Percentiles rank a stretch among this genome's conserved stretches.
Conservation (phyloP, 73 alveolate genomes). For the Uronychia setigera region DNA sequence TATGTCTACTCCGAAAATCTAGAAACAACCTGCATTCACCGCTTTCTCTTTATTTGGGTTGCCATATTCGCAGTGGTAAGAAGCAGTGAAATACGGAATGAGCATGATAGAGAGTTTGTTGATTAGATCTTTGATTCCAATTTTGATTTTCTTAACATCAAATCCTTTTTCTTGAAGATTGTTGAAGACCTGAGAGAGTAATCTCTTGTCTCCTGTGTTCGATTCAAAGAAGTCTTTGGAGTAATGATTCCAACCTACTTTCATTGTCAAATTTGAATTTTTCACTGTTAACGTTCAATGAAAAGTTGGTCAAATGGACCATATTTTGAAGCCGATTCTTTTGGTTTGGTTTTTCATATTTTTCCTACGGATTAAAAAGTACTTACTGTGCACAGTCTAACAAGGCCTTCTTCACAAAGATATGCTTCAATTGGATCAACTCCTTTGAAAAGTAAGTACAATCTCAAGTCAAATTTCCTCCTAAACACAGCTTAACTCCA, state of each 20-base stretch:
- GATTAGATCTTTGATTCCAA: not conserved
- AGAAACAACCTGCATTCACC: not conserved
- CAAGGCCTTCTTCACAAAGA: slow-evolving; percentile 72
- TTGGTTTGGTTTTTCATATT: slow-evolving; percentile 43
- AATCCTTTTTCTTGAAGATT: not conserved
- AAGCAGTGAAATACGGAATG: not conserved
- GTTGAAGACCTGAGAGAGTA: not conserved
- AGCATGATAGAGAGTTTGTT: not conserved
- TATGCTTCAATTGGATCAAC: slow-evolving; percentile 69
- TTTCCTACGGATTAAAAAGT: too few relatives aligned
- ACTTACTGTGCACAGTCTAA: slow-evolving; percentile 73
- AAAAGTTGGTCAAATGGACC: too few relatives aligned
- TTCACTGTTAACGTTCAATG: too few relatives aligned
- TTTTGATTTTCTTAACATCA: not conserved
- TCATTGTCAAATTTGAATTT: not conserved
- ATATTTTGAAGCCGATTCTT: too few relatives aligned
- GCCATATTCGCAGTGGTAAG: not conserved
- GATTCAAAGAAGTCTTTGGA: not conserved
- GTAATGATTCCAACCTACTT: not conserved
- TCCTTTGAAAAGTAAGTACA: slow-evolving; percentile 61
- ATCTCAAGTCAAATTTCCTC: slow-evolving; percentile 73
- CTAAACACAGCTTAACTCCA: slow-evolving; percentile 43
- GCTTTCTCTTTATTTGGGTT: not conserved
- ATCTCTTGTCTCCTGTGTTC: not conserved
- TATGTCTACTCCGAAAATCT: not conserved